Base-by-base conservation (phyloP, 495 filamentous ascomycete species). In the Aspergillus saccharolyticus region DNA sequence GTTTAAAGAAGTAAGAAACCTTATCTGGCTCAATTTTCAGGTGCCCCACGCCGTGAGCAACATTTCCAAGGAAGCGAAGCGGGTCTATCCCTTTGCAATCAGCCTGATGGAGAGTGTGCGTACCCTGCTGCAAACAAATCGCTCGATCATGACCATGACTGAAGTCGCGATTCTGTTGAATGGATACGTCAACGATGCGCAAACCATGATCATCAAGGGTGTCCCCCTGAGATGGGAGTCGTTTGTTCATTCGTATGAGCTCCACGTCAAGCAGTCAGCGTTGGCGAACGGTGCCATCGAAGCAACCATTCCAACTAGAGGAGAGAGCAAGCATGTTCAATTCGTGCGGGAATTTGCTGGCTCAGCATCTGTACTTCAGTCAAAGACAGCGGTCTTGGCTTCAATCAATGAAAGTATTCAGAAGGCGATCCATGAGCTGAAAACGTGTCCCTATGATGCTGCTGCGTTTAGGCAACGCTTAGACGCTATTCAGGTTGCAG, bases 1-100 rank as follows among this genome's bases (percentile, higher is more conserved):
- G 28, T 99, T 97, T 79, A 99, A 99, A 66, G 94, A 99, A 74
- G 95, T 96, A n/a, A 85, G 94, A 22, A 97, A 97, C 64, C 79
- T 99, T 25, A 81, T 90, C 22, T 97, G 93, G 91, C 83, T 94
- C 46, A 91, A 89, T 64, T 97, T 88, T 69, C 85, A 87, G 53
- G 89, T 99, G 24, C 94, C 95, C 21, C 94, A 97, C 74, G 80
- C 87, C 1, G 87, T 99, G 65, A 96, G 85, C 79, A 97, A 90
- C 61, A 88, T 95, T 58, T 95, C 94, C 3, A 97, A 96, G 71
- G 94, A 97, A 66, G 95, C 94, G 1, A 96, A 95, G 69, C 83
- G 93, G 42, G 94, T 97, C 10, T 99, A 99, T 66, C 94, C 94
- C 1, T 97, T 92, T 66, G 94, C 94, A 18, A 91, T 97, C 55